Base-by-base conservation (phyloP, 768 basidiomycete species). In the Auriscalpium orientale region DNA sequence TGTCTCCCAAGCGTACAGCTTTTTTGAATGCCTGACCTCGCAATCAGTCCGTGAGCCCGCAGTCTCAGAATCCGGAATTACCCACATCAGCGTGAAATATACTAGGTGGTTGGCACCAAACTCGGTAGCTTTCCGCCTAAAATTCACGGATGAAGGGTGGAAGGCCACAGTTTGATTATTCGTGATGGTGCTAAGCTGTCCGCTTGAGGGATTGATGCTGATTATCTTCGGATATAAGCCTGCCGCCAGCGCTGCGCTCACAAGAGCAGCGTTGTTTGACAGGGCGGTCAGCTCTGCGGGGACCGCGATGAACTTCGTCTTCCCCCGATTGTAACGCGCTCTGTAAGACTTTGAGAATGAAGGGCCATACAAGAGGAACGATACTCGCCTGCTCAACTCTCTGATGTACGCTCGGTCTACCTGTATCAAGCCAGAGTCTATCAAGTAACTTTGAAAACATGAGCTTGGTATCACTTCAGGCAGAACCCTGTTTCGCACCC, bases 131-230 rank as follows among this genome's bases (percentile, higher is more conserved):
- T 76, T 85, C 65, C 70, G 79, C 60, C 82, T 75, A 70, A 93
- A 93, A 68, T 99, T 98, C 58, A 95, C 80, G 0, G 92, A 95
- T 10, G 91, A 89, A 0, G 95, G 95, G 70, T 98, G 95, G 67
- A 95, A 89, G 33, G 77, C 77, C 1, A 81, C 85, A 13, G 74
- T 68, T 65, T 91, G 90, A 63, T 88, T 91, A 67, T 95, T 97
- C 21, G 81, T 78, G 40, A 95, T 78, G 0, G 91, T 98, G 54
- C 79, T 79, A 74, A 97, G 74, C 54, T 87, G 82, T 13, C 80
- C 80, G 56, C 67, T 80, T 46, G 70, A 66, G 0, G 68, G 62
- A 54, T 95, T 90, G n/a, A 92, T 68, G 3, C 76, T 73, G 43
- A 98, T 74, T 33, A 99, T 78, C 69, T 94, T 98, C 6, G 95